These are phyloP conservation scores for Catharanthus roseus DNA, from an alignment of 257 asterid species.

Conservation along the genomic window DNA sequence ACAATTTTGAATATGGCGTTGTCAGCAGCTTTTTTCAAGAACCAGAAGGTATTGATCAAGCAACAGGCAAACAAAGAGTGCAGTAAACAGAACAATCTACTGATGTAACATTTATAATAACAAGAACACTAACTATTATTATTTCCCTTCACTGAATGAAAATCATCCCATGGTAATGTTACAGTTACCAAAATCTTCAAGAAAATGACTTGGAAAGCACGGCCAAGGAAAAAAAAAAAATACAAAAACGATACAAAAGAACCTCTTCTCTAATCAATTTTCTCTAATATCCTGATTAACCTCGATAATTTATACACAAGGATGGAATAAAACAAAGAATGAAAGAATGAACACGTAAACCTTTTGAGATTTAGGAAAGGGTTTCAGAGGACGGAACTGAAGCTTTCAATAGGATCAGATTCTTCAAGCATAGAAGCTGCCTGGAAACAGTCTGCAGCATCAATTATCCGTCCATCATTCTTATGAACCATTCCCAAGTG, in stretches of 20 bases:
- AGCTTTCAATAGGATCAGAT: conserved; percentile 81
- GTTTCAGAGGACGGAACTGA: conserved; percentile 55
- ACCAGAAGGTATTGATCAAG: neutral
- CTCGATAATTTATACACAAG: conserved; percentile 10
- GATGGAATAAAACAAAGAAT: conserved; percentile 39
- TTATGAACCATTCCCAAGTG: conserved; percentile 81
- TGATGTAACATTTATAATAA: neutral
- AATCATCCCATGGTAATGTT: neutral
- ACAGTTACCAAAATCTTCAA: neutral
- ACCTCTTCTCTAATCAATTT: neutral
- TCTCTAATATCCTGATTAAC: too few species aligned
- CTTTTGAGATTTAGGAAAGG: neutral
- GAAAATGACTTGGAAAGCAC: neutral
- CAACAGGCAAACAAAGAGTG: neutral
- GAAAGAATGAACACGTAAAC: conserved; percentile 44
- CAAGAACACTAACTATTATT: neutral
- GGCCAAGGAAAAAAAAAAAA: neutral
- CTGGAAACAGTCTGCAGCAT: conserved; percentile 95
- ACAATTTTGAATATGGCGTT: neutral
- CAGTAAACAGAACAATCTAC: neutral
- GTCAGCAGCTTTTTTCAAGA: neutral
- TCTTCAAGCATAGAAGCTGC: conserved; percentile 95
- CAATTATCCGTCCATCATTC: conserved; percentile 74
- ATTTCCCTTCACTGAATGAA: neutral
- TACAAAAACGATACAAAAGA: neutral